These are phyloP conservation scores for Kodamaea ohmeri DNA, from an alignment of 1,139 yeast species.

Conservation along the genomic window DNA sequence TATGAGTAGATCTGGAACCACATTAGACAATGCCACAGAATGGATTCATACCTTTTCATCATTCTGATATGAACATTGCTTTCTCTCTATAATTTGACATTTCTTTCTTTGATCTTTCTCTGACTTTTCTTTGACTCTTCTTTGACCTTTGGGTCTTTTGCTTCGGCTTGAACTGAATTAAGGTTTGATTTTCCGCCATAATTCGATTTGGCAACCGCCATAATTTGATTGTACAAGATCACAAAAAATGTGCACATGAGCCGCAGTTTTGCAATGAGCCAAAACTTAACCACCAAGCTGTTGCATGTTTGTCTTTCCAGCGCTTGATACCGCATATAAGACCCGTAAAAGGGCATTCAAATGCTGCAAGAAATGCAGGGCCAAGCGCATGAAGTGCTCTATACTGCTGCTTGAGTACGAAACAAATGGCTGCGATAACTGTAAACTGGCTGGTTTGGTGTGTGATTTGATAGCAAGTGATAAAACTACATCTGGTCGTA, in stretches of 20 bases:
- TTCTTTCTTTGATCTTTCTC: no score
- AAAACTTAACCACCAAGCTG: neutral
- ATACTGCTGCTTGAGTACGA: constrained; percentile 35
- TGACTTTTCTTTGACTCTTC: no score
- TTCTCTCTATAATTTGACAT: no score
- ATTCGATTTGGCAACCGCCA: neutral
- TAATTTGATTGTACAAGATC: neutral
- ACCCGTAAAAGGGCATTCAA: constrained; percentile 52
- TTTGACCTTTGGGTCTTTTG: no score
- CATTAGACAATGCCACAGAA: no score
- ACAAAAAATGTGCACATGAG: constrained; percentile 1
- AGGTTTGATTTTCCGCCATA: no score
- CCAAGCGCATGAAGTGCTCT: constrained; percentile 38
- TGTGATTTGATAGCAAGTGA: constrained; percentile 15
- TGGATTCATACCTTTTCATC: no score
- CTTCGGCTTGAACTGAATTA: no score
- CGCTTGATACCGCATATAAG: constrained; percentile 51
- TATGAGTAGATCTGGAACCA: no score
- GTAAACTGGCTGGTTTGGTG: constrained; percentile 17
- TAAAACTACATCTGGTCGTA: neutral
- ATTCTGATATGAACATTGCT: no score
- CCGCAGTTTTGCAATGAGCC: neutral
- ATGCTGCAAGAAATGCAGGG: constrained; percentile 51
- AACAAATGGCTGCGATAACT: constrained; percentile 36
- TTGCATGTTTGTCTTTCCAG: constrained; percentile 54